Base-by-base conservation (phyloP, 495 filamentous ascomycete species). In the Hapsidospora chrysogenum region DNA sequence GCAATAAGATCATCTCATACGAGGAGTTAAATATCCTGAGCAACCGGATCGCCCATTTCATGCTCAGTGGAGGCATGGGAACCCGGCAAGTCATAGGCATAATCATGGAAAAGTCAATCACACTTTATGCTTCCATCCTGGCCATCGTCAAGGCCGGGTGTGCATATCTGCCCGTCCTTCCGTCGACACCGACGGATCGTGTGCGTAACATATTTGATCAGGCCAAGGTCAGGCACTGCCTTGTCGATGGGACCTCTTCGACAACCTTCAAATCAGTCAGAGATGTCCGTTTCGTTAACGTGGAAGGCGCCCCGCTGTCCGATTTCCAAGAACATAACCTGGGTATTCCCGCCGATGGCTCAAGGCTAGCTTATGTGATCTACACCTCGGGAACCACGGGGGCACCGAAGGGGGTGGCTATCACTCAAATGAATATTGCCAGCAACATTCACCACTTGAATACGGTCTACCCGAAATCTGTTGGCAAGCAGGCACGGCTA, bases 121-220 rank as follows among this genome's bases (percentile, higher is more conserved):
- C 74, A 4, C 53, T 82, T 0, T 87, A 86, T 47, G 57, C 72
- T 16, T 62, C 73, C 0, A 76, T 87, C 17, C 57, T 92, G 16
- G 84, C 75, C 0, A 64, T 78, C 13, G 46, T 80, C 3, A 85
- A 87, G 39, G 54, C 68, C 9, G 80, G 80, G 7, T 75, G 72
- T 36, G 82, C 75, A 20, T 84, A 87, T 49, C 50, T 87, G 29
- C 78, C 80, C 0, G 54, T 89, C 10, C 61, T 74, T 1, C 71
- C 78, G 9, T 67, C 60, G n/a, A 74, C 72, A 0, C 78, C 82
- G 2, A 17, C 39, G 0, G 55, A 70, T 17, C 59, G 74, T 25
- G 54, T 76, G 9, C 42, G 53, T 11, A 48, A 54, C 6, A 74
- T 83, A 29, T 39, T 85, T 6, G 25, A 53, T 9, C 61, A 70